These are phyloP conservation scores for Panicum hallii DNA, from an alignment of 202 grass and related monocot species.

Conservation along the genomic window DNA sequence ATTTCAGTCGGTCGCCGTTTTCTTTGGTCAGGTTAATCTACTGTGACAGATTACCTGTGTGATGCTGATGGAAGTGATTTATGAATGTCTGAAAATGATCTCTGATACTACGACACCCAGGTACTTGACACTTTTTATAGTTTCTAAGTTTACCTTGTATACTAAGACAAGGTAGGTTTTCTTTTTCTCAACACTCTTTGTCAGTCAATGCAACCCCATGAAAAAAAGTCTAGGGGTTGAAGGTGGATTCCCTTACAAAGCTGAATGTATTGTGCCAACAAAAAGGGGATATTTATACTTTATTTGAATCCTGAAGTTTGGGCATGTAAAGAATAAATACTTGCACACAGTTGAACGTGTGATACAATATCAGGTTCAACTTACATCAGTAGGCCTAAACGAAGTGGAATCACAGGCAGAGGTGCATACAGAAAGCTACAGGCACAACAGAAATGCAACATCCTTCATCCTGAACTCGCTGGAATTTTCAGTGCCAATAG, in stretches of 20 bases:
- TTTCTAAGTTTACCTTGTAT: slow-evolving; percentile 35
- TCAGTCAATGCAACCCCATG: slow-evolving; percentile 23
- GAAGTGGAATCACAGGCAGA: slow-evolving; percentile 5
- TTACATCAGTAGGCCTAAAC: background rate
- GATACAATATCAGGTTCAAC: slow-evolving; percentile 27
- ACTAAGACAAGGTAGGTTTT: slow-evolving; percentile 26
- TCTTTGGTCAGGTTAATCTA: slow-evolving; percentile 5
- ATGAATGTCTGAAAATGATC: slow-evolving; percentile 27
- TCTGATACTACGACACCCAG: background rate
- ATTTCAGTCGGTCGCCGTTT: background rate
- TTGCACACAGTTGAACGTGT: background rate
- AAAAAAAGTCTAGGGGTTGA: slow-evolving; percentile 19
- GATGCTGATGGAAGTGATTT: background rate
- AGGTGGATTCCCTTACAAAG: slow-evolving; percentile 18
- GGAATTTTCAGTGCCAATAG: background rate
- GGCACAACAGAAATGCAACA: background rate
- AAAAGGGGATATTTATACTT: background rate
- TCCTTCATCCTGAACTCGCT: background rate
- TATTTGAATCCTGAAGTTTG: slow-evolving; percentile 1
- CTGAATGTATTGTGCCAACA: slow-evolving; percentile 23
- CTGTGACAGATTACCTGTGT: background rate
- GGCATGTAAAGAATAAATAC: slow-evolving; percentile 5
- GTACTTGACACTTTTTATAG: slow-evolving; percentile 7
- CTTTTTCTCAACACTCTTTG: background rate
- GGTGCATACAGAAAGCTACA: background rate